phyloP scores from a whole-genome alignment of 768 basidiomycete species.

The Termitomyces sp. region DNA sequence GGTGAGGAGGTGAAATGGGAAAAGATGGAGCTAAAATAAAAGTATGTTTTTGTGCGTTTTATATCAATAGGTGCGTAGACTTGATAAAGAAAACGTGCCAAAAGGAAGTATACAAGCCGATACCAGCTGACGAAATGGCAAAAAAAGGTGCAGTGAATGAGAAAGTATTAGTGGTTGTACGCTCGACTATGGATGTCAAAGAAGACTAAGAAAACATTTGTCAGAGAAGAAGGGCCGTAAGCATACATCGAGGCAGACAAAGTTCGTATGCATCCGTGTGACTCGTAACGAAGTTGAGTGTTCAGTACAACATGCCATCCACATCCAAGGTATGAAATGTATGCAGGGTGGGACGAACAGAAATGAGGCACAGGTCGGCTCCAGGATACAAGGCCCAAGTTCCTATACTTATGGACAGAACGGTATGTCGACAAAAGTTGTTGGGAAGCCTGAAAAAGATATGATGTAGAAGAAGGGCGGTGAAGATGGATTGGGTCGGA shows the following conservation, averaged over 20 bases:
- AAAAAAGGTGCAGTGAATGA: constrained; percentile 1
- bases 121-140: constrained; percentile 28
- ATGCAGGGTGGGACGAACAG: background rate
- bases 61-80: constrained; percentile 27
- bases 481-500: constrained; percentile 21
- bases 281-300: constrained; percentile 12
- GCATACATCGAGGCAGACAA: constrained; percentile 14
- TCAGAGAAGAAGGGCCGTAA: constrained; percentile 9
- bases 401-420: constrained; percentile 52
- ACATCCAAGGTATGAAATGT: background rate
- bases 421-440: constrained; percentile 56
- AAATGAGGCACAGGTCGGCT: constrained; percentile 26
- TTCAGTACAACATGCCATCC: constrained; percentile 5
- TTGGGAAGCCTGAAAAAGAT: constrained; percentile 28
- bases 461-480: constrained; percentile 24
- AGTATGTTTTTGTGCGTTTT: constrained; percentile 51
- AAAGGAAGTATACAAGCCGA: constrained; percentile 33
- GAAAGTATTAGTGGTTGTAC: constrained; percentile 17
- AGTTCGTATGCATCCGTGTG: constrained; percentile 19
- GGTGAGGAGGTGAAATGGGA: constrained; percentile 19
- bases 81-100: constrained; percentile 21
- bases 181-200: constrained; percentile 15
- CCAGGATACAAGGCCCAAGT: constrained; percentile 26
- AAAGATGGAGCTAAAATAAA: constrained; percentile 34
- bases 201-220: constrained; percentile 10